Conservation (phyloP, 257 asterid genomes). For the Misopates orontium region DNA sequence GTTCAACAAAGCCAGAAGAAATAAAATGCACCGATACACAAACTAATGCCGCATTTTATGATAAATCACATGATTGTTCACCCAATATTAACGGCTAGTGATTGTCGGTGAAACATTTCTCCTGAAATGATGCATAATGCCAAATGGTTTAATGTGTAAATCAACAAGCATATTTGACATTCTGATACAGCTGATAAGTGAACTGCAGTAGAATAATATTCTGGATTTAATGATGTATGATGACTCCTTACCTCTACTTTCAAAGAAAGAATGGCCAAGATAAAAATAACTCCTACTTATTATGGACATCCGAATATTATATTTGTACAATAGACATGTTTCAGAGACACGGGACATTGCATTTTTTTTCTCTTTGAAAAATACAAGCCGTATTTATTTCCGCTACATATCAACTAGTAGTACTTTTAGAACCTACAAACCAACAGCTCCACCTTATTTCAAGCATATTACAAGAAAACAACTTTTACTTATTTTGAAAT, state of each 20-base stretch:
- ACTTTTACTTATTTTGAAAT: conserved; percentile 3
- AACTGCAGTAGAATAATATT: conserved; percentile 9
- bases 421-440: neutral
- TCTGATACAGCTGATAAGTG: neutral
- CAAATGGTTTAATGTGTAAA: conserved; percentile 1
- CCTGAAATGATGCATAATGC: neutral
- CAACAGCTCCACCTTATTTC: neutral
- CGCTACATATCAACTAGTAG: neutral
- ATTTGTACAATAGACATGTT: conserved; percentile 9
- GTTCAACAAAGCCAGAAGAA: conserved; percentile 5
- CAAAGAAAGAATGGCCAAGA: neutral
- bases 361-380: neutral
- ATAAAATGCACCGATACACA: conserved; percentile 16
- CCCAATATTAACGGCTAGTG: neutral
- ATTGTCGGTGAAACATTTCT: conserved; percentile 4
- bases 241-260: neutral
- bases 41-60: conserved; percentile 6
- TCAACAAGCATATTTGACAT: neutral
- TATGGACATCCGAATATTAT: neutral
- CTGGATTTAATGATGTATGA: conserved; percentile 9
- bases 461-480: neutral
- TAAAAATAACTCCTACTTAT: conserved; percentile 9
- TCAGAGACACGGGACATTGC: neutral
- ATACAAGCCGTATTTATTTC: neutral
- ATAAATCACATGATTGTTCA: neutral